phyloP scores from a whole-genome alignment of 257 asterid species.

The Nyctanthes arbortristis region DNA sequence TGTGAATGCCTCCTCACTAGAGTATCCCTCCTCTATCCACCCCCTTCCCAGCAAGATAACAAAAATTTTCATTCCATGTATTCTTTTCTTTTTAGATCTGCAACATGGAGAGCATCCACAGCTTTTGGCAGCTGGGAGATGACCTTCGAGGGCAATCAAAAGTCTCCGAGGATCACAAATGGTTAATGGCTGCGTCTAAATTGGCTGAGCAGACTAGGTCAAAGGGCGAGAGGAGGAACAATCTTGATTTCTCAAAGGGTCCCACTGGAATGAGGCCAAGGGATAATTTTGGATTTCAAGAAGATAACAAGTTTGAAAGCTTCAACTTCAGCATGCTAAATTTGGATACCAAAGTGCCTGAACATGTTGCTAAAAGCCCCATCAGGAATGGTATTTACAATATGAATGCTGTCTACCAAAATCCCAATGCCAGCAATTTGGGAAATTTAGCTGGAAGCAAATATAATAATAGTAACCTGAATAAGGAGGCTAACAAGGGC shows the following conservation, averaged over 20 bases:
- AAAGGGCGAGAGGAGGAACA: constrained; percentile 75
- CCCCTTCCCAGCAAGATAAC: neutral
- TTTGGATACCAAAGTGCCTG: constrained; percentile 63
- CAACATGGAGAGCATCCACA: constrained; percentile 61
- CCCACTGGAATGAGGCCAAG: constrained; percentile 55
- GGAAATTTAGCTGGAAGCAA: constrained; percentile 59
- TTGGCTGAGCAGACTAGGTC: constrained; percentile 80
- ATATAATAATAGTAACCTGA: constrained; percentile 38
- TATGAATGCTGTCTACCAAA: constrained; percentile 62
- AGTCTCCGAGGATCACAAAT: constrained; percentile 81
- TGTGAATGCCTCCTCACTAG: neutral
- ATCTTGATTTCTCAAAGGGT: constrained; percentile 81
- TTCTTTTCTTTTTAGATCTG: constrained; percentile 28
- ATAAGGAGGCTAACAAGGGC: constrained; percentile 48
- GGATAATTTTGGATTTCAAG: constrained; percentile 62
- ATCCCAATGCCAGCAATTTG: constrained; percentile 41
- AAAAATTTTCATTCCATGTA: neutral
- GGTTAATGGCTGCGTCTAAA: constrained; percentile 83
- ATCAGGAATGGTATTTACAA: constrained; percentile 50
- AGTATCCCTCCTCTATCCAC: neutral
- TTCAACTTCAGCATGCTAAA: constrained; percentile 72
- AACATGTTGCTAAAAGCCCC: constrained; percentile 45
- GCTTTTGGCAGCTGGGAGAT: constrained; percentile 94
- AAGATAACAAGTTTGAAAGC: constrained; percentile 78
- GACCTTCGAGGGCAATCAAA: constrained; percentile 91